These are phyloP conservation scores for Wickerhamiella parazyma DNA, from an alignment of 805 yeast genomes.

Conservation along the genomic window DNA sequence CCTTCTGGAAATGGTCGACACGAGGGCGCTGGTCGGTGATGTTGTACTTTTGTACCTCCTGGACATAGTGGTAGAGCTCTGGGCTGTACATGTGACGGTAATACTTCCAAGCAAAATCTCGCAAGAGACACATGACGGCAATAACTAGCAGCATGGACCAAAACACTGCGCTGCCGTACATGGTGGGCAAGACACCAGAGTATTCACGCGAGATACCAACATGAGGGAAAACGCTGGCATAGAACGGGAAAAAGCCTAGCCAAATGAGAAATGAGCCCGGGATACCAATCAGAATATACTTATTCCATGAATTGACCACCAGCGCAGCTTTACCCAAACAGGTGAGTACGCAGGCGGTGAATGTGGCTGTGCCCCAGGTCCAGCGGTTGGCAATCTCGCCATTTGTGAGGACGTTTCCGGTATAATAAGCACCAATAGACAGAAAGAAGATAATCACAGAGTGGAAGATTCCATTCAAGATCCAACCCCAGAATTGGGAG, in stretches of 20 bases:
- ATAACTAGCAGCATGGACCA: slow-evolving; percentile 74
- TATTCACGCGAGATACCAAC: slow-evolving; percentile 74
- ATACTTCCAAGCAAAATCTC: slow-evolving; percentile 92
- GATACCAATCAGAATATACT: slow-evolving; percentile 78
- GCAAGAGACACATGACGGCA: slow-evolving; percentile 60
- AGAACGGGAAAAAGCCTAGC: slow-evolving; percentile 76
- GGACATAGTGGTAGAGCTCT: slow-evolving; percentile 86
- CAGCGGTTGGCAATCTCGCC: slow-evolving; percentile 79
- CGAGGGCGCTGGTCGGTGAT: slow-evolving; percentile 92
- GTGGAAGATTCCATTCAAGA: slow-evolving; percentile 86
- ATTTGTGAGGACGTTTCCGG: slow-evolving; percentile 44
- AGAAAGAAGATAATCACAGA: slow-evolving; percentile 74
- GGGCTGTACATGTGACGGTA: slow-evolving; percentile 86
- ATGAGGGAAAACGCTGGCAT: slow-evolving; percentile 72
- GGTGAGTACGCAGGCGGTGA: slow-evolving; percentile 74
- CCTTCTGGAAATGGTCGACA: slow-evolving; percentile 91
- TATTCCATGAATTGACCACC: slow-evolving; percentile 87
- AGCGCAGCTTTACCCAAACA: slow-evolving; percentile 92
- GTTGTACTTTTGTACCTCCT: slow-evolving; percentile 90
- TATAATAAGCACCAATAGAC: slow-evolving; percentile 49
- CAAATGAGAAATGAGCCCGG: slow-evolving; percentile 86
- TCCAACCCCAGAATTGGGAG: slow-evolving; percentile 94
- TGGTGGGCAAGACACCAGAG: slow-evolving; percentile 59
- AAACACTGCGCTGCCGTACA: slow-evolving; percentile 64
- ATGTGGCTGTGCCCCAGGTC: slow-evolving; percentile 88